Base-by-base conservation (phyloP, 805 yeast species). In the Barnettozyma vustinii region DNA sequence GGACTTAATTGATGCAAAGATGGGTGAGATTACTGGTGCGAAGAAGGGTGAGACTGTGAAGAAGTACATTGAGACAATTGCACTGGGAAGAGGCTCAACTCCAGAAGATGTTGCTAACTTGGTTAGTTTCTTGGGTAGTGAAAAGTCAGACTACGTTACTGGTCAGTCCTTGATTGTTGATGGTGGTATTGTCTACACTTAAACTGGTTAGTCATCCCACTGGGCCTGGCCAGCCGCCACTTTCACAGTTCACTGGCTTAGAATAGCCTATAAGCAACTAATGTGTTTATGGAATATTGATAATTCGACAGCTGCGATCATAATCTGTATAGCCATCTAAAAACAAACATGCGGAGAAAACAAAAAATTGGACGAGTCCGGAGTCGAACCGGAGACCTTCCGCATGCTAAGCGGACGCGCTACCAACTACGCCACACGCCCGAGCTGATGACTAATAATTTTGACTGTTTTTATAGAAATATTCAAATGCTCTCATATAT, bases 351-450 rank as follows among this genome's bases (percentile, higher is more conserved):
- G 8, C 7, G 8, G 8, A 23, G 8, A 23, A 23, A 23, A 23
- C 5, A 23, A 23, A 23, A 8, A 23, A 23, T 23, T 79, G 84
- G 84, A 79, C 84, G 81, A 79, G 83, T 76, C 79, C 78, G 84
- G 84, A 79, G 74, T 79, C 81, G 84, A 79, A 78, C 83, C 83
- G 79, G 79, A 78, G 84, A 80, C 85, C 84, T 80, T 78, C 77
- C 81, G 79, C 84, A 79, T 79, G 83, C 83, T 78, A 80, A 79
- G 84, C 79, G 81, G 77, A 77, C 84, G 84, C 84, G 84, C 84
- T 80, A 80, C 85, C 84, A 78, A 80, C 84, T 80, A 76, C 84
- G 84, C 84, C 85, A 80, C 83, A 80, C 81, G 84, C 85, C 84
- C 84, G 16, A 9, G 33, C 12, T 30, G 33, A 30, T 30, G 8